Percentiles rank a stretch among this genome's conserved stretches.
Conservation (phyloP, 345 rosid species). For the Corymbia maculata region DNA sequence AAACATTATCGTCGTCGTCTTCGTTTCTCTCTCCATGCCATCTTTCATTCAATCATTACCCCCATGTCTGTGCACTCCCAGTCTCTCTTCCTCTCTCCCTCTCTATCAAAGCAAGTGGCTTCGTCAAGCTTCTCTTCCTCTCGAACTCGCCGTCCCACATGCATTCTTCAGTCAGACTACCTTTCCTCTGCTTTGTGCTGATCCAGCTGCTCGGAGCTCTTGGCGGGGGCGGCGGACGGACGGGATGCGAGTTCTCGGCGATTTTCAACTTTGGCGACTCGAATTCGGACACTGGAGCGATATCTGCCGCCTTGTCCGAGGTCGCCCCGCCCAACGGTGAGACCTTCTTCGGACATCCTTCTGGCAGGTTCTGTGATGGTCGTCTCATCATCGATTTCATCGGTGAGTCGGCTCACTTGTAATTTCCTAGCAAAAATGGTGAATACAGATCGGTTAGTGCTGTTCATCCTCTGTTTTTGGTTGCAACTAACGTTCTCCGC, state of each 20-base stretch:
- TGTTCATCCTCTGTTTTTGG: background rate
- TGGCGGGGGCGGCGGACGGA: background rate
- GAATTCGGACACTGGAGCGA: constrained; percentile 68
- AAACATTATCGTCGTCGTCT: background rate
- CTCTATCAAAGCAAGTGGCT: background rate
- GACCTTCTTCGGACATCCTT: constrained; percentile 62
- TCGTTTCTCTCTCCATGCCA: background rate
- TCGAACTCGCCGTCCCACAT: background rate
- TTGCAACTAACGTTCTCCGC: background rate
- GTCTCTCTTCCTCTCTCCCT: background rate
- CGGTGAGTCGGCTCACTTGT: constrained; percentile 7
- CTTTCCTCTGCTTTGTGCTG: background rate
- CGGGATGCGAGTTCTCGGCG: constrained; percentile 34
- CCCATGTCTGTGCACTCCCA: background rate
- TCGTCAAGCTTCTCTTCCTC: background rate
- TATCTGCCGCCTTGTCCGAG: constrained; percentile 38
- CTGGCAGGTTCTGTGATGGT: constrained; percentile 61
- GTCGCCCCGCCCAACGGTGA: constrained; percentile 54
- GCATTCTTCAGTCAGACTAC: background rate
- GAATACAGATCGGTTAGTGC: background rate
- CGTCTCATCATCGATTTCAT: constrained; percentile 63
- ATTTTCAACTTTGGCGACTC: constrained; percentile 74
- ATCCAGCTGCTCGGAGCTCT: background rate
- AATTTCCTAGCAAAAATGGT: background rate
- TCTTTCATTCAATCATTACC: background rate